Conservation (phyloP, 495 filamentous ascomycete genomes). For the Talaromyces ruber region DNA sequence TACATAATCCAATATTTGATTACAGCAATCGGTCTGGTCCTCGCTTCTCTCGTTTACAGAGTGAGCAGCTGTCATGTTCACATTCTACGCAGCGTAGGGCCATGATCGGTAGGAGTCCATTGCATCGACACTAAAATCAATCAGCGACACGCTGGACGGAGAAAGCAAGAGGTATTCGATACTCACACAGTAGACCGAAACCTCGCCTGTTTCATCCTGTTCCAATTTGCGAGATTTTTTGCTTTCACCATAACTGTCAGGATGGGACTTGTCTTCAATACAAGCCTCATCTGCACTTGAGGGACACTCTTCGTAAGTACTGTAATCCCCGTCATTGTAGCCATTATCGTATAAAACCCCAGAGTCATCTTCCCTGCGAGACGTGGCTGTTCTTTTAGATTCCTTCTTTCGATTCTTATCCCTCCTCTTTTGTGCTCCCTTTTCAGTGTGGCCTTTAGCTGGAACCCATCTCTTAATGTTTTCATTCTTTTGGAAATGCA, state of each 20-base stretch:
- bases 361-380: neutral
- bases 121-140: neutral
- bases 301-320: neutral
- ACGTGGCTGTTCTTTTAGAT: neutral
- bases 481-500: slow-evolving; percentile 54
- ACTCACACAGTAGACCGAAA: neutral
- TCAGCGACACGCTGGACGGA: neutral
- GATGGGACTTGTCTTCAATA: neutral
- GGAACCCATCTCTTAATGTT: slow-evolving; percentile 42
- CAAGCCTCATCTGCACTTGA: neutral
- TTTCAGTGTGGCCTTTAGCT: slow-evolving; percentile 8
- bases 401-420: neutral
- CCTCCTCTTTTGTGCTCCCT: neutral
- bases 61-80: no score
- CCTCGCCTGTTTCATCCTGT: neutral
- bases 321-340: neutral
- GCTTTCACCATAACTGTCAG: neutral
- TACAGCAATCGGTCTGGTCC: no score
- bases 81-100: no score
- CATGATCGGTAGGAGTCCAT: no score
- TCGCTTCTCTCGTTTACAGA: no score
- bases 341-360: neutral
- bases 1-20: no score
- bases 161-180: no score
- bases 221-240: neutral